phyloP scores from a whole-genome alignment of 2,329 filamentous ascomycete genomes.

The Arthrobotrys megalospora region DNA sequence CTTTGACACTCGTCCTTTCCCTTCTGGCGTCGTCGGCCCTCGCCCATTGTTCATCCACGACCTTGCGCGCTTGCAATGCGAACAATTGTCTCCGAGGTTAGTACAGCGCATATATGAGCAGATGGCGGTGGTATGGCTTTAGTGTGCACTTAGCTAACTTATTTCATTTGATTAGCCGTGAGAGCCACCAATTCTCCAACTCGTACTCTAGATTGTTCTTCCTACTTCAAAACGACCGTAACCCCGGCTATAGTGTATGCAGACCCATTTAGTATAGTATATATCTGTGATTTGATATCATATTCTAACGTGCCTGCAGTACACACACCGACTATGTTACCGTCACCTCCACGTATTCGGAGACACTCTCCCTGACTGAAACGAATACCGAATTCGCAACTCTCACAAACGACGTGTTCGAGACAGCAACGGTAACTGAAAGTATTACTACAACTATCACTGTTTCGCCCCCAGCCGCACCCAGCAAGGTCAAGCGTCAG shows the following conservation, averaged over 20 bases:
- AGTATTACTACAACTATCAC: background rate
- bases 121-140: background rate
- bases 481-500: constrained; percentile 21
- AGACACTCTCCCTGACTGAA: background rate
- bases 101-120: background rate
- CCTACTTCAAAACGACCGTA: constrained; percentile 24
- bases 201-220: constrained; percentile 27
- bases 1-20: too few relatives aligned
- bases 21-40: too few relatives aligned
- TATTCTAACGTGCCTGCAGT: background rate
- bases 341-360: background rate
- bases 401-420: background rate
- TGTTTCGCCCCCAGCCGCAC: background rate
- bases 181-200: constrained; percentile 3
- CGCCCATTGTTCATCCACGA: too few relatives aligned
- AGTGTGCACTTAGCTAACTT: background rate
- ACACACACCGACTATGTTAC: background rate
- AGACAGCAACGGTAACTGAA: background rate
- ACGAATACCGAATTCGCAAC: background rate
- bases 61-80: background rate
- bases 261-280: background rate
- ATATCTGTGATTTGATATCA: background rate
- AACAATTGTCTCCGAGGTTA: constrained; percentile 36
- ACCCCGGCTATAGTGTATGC: constrained; percentile 27
- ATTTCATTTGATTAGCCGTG: background rate